Evolutionary conservation across 176 grass and related monocot species (phyloP).

Genomic region (Urochloa ruziziensis): DNA sequence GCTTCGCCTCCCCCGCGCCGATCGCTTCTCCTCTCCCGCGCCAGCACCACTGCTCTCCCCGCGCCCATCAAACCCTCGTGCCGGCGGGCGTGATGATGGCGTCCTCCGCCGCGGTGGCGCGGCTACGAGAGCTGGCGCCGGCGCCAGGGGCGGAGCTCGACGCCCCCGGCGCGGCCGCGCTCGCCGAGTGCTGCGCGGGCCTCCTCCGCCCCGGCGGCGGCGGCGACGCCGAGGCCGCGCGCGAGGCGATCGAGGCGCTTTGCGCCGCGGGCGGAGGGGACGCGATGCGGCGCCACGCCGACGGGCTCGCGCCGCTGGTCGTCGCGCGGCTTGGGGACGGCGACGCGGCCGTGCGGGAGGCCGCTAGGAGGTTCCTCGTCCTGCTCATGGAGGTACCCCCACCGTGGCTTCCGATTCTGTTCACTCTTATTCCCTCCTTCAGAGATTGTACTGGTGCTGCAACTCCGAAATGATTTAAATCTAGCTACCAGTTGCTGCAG

Average conservation of each 20-base stretch:
- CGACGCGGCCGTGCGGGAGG: conserved; percentile 58
- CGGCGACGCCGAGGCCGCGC: conserved; percentile 15
- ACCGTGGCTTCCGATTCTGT: neutral
- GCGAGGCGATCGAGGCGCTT: conserved; percentile 46
- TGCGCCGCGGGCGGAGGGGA: conserved; percentile 21
- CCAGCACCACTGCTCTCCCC: neutral
- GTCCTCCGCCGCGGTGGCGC: neutral
- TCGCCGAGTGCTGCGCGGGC: conserved; percentile 40
- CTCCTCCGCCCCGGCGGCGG: conserved; percentile 31
- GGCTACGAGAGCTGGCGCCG: conserved; percentile 38
- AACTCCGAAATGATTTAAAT: neutral
- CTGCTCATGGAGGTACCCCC: conserved; percentile 66
- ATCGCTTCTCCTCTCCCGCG: neutral
- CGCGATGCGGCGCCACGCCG: conserved; percentile 37
- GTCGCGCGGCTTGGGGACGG: conserved; percentile 52
- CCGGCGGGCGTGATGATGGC: conserved; percentile 35
- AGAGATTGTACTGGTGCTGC: neutral
- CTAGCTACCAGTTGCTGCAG: neutral
- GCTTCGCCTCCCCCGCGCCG: neutral
- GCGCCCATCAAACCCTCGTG: neutral
- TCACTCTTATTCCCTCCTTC: neutral
- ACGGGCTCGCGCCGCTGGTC: conserved; percentile 49
- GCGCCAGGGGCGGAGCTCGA: conserved; percentile 18
- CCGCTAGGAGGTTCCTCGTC: conserved; percentile 62
- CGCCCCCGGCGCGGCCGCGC: conserved; percentile 4